Conservation (phyloP, 2,329 filamentous ascomycete species). For the Talaromyces sp. region DNA sequence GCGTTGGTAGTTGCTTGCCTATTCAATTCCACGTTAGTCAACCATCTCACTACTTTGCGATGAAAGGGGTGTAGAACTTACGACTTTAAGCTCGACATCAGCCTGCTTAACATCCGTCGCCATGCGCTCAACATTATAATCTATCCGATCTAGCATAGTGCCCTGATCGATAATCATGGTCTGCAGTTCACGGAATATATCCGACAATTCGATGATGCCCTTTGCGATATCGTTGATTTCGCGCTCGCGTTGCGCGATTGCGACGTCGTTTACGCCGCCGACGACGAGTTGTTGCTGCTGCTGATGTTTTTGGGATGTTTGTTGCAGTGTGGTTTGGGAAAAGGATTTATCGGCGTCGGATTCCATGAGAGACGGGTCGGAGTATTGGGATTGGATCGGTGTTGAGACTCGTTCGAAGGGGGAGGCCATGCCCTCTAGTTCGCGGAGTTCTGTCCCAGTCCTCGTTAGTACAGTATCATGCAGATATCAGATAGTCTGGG, state of each 20-base stretch:
- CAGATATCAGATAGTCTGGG: background rate
- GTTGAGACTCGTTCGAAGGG: constrained; percentile 53
- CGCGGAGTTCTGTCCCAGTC: constrained; percentile 63
- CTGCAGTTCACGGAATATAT: constrained; percentile 95
- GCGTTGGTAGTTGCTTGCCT: constrained; percentile 82
- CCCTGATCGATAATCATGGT: constrained; percentile 93
- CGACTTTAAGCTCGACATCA: constrained; percentile 85
- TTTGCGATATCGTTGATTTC: constrained; percentile 98
- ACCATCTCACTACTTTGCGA: background rate
- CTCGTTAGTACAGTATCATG: background rate
- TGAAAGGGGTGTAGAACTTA: constrained; percentile 31
- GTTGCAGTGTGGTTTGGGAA: constrained; percentile 83
- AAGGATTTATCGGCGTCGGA: constrained; percentile 91
- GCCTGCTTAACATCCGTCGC: constrained; percentile 88
- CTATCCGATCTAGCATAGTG: constrained; percentile 88
- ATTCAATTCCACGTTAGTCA: background rate
- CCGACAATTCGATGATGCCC: constrained; percentile 93
- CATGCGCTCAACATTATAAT: constrained; percentile 98
- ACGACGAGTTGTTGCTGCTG: constrained; percentile 12
- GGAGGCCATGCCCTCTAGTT: constrained; percentile 62
- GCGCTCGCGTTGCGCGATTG: constrained; percentile 86
- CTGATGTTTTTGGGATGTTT: constrained; percentile 61
- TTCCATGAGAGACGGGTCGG: constrained; percentile 84
- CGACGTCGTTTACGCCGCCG: constrained; percentile 67
- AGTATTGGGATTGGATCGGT: constrained; percentile 63